Evolutionary conservation across 768 basidiomycete genomes (phyloP).

Genomic region (Boletus vermiculosoides): DNA sequence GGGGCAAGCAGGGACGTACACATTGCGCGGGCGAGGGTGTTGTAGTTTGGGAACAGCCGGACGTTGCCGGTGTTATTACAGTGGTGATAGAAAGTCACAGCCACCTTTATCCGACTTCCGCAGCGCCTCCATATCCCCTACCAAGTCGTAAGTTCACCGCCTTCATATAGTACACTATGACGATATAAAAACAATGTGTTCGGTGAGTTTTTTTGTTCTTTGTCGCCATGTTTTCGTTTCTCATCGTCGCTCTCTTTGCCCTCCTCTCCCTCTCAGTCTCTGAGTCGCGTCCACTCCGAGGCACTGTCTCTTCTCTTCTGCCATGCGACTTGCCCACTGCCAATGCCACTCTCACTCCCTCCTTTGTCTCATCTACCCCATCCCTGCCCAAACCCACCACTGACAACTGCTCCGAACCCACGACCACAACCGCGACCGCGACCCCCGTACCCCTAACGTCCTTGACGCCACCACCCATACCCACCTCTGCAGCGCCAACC

Average conservation of each 20-base stretch:
- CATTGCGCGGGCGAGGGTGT: slow-evolving; percentile 16
- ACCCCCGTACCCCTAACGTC: no score
- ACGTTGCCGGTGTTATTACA: background rate
- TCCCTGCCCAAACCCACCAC: background rate
- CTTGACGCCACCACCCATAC: background rate
- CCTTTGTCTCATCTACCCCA: background rate
- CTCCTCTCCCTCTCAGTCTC: slow-evolving; percentile 47
- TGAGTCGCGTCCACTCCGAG: slow-evolving; percentile 31
- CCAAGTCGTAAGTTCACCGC: no score
- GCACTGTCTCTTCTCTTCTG: no score
- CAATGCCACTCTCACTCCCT: background rate
- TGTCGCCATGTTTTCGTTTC: slow-evolving; percentile 34
- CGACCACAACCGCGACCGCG: background rate
- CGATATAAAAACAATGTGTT: background rate
- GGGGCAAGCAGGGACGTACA: slow-evolving; percentile 13
- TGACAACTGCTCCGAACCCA: background rate
- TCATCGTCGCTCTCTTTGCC: slow-evolving; percentile 54
- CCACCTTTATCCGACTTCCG: background rate
- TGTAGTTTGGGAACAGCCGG: slow-evolving; percentile 4
- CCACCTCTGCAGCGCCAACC: background rate
- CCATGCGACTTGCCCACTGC: background rate
- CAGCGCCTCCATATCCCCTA: no score
- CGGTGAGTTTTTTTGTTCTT: background rate
- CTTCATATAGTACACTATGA: no score
- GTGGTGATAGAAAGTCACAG: background rate